These are phyloP conservation scores for Apophysomyces variabilis DNA, from an alignment of 371 early-diverging fungal genomes.

Conservation along the genomic window DNA sequence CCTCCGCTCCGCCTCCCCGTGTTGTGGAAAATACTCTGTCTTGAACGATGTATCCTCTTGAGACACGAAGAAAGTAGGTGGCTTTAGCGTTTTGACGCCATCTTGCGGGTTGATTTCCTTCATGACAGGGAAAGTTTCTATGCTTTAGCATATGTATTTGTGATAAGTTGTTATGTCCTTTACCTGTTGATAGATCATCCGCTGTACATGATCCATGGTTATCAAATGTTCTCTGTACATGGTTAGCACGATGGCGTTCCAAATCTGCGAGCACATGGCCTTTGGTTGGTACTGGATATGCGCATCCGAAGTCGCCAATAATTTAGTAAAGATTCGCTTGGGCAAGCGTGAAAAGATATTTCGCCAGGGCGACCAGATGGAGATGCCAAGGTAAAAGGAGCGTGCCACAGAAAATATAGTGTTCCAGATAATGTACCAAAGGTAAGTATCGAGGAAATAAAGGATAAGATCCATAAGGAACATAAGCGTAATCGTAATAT, in stretches of 20 bases:
- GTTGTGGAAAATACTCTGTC: constrained; percentile 78
- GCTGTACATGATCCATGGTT: constrained; percentile 79
- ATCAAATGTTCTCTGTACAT: constrained; percentile 89
- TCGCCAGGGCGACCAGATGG: constrained; percentile 90
- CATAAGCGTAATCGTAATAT: constrained; percentile 78
- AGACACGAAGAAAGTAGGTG: constrained; percentile 84
- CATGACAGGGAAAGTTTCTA: neutral
- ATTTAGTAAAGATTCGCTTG: constrained; percentile 83
- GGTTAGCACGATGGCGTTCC: constrained; percentile 88
- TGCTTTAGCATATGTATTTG: neutral
- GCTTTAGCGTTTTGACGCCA: constrained; percentile 72
- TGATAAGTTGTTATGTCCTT: neutral
- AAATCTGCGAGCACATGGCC: constrained; percentile 80
- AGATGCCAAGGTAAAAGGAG: constrained; percentile 83
- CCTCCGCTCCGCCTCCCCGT: constrained; percentile 85
- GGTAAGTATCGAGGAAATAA: constrained; percentile 89
- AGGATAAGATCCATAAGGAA: constrained; percentile 78
- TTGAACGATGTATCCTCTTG: constrained; percentile 84
- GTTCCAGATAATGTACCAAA: constrained; percentile 93
- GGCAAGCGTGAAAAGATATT: constrained; percentile 86
- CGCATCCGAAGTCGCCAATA: constrained; percentile 77
- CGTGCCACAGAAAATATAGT: constrained; percentile 80
- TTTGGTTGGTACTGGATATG: constrained; percentile 76
- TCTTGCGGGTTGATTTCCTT: constrained; percentile 62
- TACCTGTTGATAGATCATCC: constrained; percentile 83